Evolutionary conservation across 495 filamentous ascomycete genomes (phyloP).

Genomic region (Hyphodiscus hymeniophilus): DNA sequence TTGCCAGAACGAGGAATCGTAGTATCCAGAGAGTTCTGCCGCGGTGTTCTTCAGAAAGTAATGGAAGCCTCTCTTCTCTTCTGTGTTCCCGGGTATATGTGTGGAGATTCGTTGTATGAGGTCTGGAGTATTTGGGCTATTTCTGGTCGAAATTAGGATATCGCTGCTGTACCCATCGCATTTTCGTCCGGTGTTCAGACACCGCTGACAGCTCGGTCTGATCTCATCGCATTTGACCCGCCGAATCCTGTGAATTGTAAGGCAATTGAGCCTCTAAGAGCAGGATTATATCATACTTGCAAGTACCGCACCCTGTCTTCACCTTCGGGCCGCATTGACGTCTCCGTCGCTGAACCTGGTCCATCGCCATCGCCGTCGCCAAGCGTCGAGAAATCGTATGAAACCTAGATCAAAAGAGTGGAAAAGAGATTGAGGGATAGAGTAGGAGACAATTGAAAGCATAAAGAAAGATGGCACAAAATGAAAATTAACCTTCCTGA

Average conservation of each 20-base stretch:
- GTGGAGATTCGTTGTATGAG: constrained; percentile 3
- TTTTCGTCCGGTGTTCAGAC: constrained; percentile 12
- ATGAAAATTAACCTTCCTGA: too few species aligned
- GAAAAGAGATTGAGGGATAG: too few species aligned
- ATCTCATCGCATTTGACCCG: constrained; percentile 18
- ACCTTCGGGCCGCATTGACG: constrained; percentile 4
- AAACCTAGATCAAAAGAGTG: too few species aligned
- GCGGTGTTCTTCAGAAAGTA: constrained; percentile 36
- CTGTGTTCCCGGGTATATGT: constrained; percentile 1
- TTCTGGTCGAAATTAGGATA: constrained; percentile 2
- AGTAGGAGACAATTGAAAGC: too few species aligned
- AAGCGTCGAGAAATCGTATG: too few species aligned
- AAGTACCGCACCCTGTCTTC: constrained; percentile 5
- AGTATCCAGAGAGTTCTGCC: constrained; percentile 35
- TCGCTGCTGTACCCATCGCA: constrained; percentile 13
- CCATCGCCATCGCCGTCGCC: not conserved
- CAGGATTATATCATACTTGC: constrained; percentile 1
- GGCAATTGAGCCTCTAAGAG: not conserved
- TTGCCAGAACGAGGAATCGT: constrained; percentile 39
- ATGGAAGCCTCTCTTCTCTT: constrained; percentile 18
- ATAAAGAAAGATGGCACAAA: too few species aligned
- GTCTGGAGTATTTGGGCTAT: not conserved
- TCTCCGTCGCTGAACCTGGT: constrained; percentile 2
- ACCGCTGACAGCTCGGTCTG: constrained; percentile 12
- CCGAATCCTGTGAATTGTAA: constrained; percentile 14